These are phyloP conservation scores for Collariella sp. DNA, from an alignment of 495 filamentous ascomycete species.

Conservation along the genomic window DNA sequence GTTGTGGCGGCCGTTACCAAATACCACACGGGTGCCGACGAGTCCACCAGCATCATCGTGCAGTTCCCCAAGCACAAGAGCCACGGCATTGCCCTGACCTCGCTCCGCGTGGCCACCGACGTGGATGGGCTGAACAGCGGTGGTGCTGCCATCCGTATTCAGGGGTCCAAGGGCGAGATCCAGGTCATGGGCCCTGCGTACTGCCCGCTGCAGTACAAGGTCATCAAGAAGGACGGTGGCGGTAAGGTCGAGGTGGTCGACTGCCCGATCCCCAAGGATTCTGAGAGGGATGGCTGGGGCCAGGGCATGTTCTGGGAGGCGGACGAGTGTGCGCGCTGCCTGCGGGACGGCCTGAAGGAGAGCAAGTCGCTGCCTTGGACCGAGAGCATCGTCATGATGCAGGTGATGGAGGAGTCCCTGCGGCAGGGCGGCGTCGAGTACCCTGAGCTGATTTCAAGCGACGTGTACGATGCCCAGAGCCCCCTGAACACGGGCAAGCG, in stretches of 20 bases:
- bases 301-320: slow-evolving; percentile 95
- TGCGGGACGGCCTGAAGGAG: slow-evolving; percentile 75
- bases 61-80: slow-evolving; percentile 59
- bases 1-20: slow-evolving; percentile 58
- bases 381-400: slow-evolving; percentile 89
- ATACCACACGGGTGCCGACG: slow-evolving; percentile 74
- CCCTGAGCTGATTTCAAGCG: slow-evolving; percentile 73
- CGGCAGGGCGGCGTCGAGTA: slow-evolving; percentile 68
- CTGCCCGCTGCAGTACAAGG: slow-evolving; percentile 56
- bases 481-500: slow-evolving; percentile 41
- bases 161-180: slow-evolving; percentile 80
- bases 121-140: slow-evolving; percentile 53
- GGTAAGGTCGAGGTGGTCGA: slow-evolving; percentile 49
- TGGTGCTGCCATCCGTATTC: slow-evolving; percentile 69
- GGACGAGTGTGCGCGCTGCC: slow-evolving; percentile 75
- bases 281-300: slow-evolving; percentile 42
- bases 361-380: slow-evolving; percentile 64
- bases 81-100: slow-evolving; percentile 72
- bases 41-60: slow-evolving; percentile 69
- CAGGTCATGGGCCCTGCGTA: slow-evolving; percentile 69
- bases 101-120: slow-evolving; percentile 58
- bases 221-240: slow-evolving; percentile 43
- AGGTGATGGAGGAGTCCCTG: slow-evolving; percentile 85
- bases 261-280: slow-evolving; percentile 53
- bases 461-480: slow-evolving; percentile 54